A percentile compares a stretch with the other conserved stretches of the same genome.
Evolutionary conservation across 2,329 filamentous ascomycete species (phyloP).

Genomic region (Colletotrichum incanum): DNA sequence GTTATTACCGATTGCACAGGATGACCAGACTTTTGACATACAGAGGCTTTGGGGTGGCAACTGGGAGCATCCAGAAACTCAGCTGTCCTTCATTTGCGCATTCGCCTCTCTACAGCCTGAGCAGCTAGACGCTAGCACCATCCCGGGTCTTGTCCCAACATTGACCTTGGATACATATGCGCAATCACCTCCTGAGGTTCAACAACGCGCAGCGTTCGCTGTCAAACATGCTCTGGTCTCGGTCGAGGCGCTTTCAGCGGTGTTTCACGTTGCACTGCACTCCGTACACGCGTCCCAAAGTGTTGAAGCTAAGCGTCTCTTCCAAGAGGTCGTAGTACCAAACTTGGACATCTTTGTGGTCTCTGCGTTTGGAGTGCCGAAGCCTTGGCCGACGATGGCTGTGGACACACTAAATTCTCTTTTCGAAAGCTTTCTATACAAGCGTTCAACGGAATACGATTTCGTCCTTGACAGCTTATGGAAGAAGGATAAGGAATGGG

Average conservation of each 20-base stretch:
- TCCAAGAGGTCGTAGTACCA: slow-evolving; percentile 78
- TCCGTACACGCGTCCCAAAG: slow-evolving; percentile 74
- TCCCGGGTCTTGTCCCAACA: slow-evolving; percentile 84
- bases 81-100: slow-evolving; percentile 93
- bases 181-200: slow-evolving; percentile 64
- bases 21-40: slow-evolving; percentile 80
- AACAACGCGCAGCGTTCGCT: slow-evolving; percentile 71
- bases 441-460: slow-evolving; percentile 82
- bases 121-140: slow-evolving; percentile 86
- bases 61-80: slow-evolving; percentile 90
- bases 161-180: slow-evolving; percentile 76
- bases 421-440: slow-evolving; percentile 87
- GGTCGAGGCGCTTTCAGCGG: slow-evolving; percentile 82
- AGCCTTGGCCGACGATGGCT: slow-evolving; percentile 83
- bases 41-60: slow-evolving; percentile 91
- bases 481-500: slow-evolving; percentile 91
- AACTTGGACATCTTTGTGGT: slow-evolving; percentile 86
- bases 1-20: slow-evolving; percentile 79
- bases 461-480: slow-evolving; percentile 94
- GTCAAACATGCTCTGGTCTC: slow-evolving; percentile 91
- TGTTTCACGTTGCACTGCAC: slow-evolving; percentile 76
- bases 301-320: slow-evolving; percentile 75
- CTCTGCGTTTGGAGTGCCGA: slow-evolving; percentile 82
- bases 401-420: slow-evolving; percentile 82
- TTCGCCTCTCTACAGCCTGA: slow-evolving; percentile 84